Base-by-base conservation (phyloP, 768 basidiomycete species). In the Hypholoma sublateritium region DNA sequence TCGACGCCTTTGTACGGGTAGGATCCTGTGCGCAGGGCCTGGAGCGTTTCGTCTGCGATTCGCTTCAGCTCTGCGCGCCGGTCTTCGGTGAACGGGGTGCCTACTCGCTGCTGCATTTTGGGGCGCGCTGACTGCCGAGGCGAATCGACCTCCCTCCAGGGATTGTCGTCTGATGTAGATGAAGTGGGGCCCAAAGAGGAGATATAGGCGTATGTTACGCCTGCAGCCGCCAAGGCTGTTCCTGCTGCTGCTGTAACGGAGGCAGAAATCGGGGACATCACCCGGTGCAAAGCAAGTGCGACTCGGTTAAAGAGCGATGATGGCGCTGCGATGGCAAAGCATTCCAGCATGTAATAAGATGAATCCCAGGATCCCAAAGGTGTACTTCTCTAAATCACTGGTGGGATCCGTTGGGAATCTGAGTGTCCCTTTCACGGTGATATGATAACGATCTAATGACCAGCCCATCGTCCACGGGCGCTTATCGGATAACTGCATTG, bases 51-150 rank as follows among this genome's bases (percentile, higher is more conserved):
- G 17, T 46, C 42, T n/a, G 53, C 53, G 43, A 53, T 53, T n/a
- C 34, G 32, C 28, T 44, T 43, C 43, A 53, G 43, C 17, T 41
- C 17, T 19, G 53, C 53, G n/a, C 53, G 53, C n/a, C 53, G 53
- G 9, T 53, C 53, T 19, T 53, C 53, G 19, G 53, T 53, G 43
- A 41, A 53, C 17, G 19, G 1, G 32, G 42, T 53, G 11, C 28
- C 24, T 11, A n/a, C 21, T 25, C 19, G 32, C 11, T 44, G 53
- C 17, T 17, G 9, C 17, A 44, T 25, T 16, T 22, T 8, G 46
- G 9, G 22, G 12, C 16, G n/a, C n/a, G 13, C 12, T 13, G 46
- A 5, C 25, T 24, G 21, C 8, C 46, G 46, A 11, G 46, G n/a
- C n/a, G 22, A 21, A 24, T 48, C 24, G 2, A 16, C 21, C 12